Conservation (phyloP, 2,329 filamentous ascomycete genomes). For the Diplodia intermedia region DNA sequence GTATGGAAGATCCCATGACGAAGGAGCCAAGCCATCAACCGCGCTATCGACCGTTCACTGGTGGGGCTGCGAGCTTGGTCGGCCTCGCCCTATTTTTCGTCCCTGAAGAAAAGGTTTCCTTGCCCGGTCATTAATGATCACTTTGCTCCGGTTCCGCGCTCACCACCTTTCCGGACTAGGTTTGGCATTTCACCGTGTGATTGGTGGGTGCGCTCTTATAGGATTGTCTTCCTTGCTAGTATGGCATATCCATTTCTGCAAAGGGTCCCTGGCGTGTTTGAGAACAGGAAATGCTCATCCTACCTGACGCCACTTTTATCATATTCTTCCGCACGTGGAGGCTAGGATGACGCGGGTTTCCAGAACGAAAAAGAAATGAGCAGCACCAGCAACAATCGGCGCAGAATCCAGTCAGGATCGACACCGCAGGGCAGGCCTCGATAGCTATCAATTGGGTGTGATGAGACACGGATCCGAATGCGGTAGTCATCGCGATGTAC, state of each 20-base stretch:
- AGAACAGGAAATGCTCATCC: background rate
- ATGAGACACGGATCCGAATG: background rate
- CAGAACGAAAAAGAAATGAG: background rate
- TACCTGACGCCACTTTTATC: background rate
- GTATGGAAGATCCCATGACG: background rate
- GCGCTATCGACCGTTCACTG: constrained; percentile 6
- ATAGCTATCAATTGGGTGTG: background rate
- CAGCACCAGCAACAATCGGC: background rate
- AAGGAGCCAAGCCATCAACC: background rate
- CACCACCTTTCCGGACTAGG: background rate
- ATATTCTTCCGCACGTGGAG: background rate
- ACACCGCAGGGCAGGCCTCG: too few species aligned
- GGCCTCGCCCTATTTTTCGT: background rate
- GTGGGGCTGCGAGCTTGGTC: background rate
- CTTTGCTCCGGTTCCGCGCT: background rate
- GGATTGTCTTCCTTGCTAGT: background rate
- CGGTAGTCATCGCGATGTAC: background rate
- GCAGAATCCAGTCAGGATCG: background rate
- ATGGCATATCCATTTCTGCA: background rate
- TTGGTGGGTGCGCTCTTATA: background rate
- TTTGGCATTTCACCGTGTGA: background rate
- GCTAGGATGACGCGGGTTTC: background rate
- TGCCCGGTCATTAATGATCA: background rate
- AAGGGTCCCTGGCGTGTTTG: background rate
- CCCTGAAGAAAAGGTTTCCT: background rate